Evolutionary conservation across 352 stramenopile genomes (phyloP).

Genomic region (Phytophthora cajani): DNA sequence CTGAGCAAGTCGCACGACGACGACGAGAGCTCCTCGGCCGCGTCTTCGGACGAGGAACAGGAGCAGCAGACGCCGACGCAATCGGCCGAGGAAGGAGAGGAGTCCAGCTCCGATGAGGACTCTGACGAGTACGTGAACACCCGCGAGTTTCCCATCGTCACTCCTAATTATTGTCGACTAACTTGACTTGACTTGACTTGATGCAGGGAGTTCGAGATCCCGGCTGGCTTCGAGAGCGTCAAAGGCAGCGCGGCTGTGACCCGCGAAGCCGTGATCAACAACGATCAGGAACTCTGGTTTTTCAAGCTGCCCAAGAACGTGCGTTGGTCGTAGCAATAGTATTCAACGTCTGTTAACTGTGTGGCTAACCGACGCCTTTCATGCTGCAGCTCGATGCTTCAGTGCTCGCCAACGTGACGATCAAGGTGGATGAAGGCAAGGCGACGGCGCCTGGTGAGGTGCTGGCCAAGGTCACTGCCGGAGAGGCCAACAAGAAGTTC

Average conservation of each 20-base stretch:
- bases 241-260: slow-evolving; percentile 65
- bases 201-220: slow-evolving; percentile 82
- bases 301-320: slow-evolving; percentile 87
- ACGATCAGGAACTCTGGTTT: slow-evolving; percentile 88
- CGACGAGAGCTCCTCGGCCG: slow-evolving; percentile 44
- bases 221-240: slow-evolving; percentile 70
- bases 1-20: slow-evolving; percentile 53
- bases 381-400: slow-evolving; percentile 68
- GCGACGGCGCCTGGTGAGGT: slow-evolving; percentile 33
- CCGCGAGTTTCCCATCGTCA: slow-evolving; percentile 1
- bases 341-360: neutral
- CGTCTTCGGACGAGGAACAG: slow-evolving; percentile 51
- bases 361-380: neutral
- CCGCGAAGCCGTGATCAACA: slow-evolving; percentile 62
- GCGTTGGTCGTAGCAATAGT: slow-evolving; percentile 29
- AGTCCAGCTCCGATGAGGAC: slow-evolving; percentile 55
- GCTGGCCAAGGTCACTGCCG: slow-evolving; percentile 52
- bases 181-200: slow-evolving; percentile 18
- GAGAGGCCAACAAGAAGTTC: slow-evolving; percentile 55
- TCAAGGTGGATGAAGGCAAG: slow-evolving; percentile 59
- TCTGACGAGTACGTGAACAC: slow-evolving; percentile 55
- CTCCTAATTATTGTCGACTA: neutral
- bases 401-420: slow-evolving; percentile 68
- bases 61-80: slow-evolving; percentile 25
- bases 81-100: slow-evolving; percentile 23